Conservation (phyloP, 2,329 filamentous ascomycete genomes). For the Epichloe coenophiala region DNA sequence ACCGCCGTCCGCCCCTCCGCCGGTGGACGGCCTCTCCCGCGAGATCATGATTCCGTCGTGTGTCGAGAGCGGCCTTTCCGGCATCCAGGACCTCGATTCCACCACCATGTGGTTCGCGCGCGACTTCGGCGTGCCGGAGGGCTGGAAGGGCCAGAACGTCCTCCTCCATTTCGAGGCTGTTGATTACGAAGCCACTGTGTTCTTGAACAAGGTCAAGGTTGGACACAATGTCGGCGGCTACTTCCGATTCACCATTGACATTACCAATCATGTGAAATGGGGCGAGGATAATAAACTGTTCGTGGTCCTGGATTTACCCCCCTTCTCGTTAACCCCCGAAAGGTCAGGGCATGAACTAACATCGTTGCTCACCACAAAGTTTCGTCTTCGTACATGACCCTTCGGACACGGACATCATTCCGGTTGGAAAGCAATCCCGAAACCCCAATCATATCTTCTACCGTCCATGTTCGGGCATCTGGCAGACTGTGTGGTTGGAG, state of each 20-base stretch:
- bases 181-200: constrained; percentile 44
- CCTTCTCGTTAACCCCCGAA: too few relatives aligned
- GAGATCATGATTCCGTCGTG: constrained; percentile 31
- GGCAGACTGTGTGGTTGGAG: constrained; percentile 62
- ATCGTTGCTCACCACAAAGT: constrained; percentile 18
- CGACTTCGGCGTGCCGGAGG: constrained; percentile 32
- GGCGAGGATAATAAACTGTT: constrained; percentile 41
- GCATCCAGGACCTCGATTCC: constrained; percentile 28
- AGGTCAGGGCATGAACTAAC: neutral
- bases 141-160: constrained; percentile 31
- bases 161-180: constrained; percentile 46
- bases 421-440: constrained; percentile 51
- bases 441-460: constrained; percentile 54
- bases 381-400: constrained; percentile 55
- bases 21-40: constrained; percentile 15
- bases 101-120: constrained; percentile 37
- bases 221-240: constrained; percentile 47
- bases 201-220: constrained; percentile 39
- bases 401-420: constrained; percentile 47
- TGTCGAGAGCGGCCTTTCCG: constrained; percentile 33
- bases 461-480: constrained; percentile 59
- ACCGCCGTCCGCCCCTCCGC: constrained; percentile 6
- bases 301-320: constrained; percentile 11
- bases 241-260: constrained; percentile 45
- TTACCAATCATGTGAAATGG: constrained; percentile 30